A percentile compares a stretch with the other conserved stretches of the same genome.
Conservation (phyloP, 2,329 filamentous ascomycete species). For the Fusarium scirpi region DNA sequence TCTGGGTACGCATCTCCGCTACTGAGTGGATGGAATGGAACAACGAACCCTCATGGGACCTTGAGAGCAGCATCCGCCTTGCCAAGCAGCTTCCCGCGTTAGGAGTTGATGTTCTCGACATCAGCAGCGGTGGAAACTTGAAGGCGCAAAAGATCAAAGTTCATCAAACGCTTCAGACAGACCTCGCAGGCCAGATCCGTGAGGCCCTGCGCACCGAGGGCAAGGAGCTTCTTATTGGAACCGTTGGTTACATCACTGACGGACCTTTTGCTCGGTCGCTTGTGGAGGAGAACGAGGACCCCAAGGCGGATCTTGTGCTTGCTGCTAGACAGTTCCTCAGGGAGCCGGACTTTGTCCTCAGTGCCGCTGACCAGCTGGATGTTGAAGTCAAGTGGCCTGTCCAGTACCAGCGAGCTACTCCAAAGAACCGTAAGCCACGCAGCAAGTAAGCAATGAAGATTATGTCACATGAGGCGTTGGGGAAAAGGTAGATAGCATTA, state of each 20-base stretch:
- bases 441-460: not conserved
- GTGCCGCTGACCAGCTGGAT: conserved; percentile 77
- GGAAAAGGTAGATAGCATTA: not conserved
- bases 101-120: conserved; percentile 86
- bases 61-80: conserved; percentile 65
- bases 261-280: conserved; percentile 73
- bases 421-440: conserved; percentile 18
- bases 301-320: conserved; percentile 76
- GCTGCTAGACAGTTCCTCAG: conserved; percentile 82
- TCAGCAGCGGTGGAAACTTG: conserved; percentile 81
- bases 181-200: conserved; percentile 78
- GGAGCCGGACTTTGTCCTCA: conserved; percentile 82
- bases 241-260: conserved; percentile 79
- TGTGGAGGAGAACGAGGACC: conserved; percentile 61
- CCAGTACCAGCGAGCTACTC: conserved; percentile 63
- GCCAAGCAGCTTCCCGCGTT: conserved; percentile 71
- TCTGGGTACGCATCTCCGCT: conserved; percentile 70
- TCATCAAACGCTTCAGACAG: conserved; percentile 78
- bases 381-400: conserved; percentile 78
- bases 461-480: not conserved
- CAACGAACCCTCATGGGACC: conserved; percentile 69
- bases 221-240: conserved; percentile 71
- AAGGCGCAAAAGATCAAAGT: conserved; percentile 69
- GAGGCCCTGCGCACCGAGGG: conserved; percentile 66
- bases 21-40: conserved; percentile 71